These are phyloP conservation scores for Apostasia shenzhenica DNA, from an alignment of 106 monocot species.

Conservation along the genomic window DNA sequence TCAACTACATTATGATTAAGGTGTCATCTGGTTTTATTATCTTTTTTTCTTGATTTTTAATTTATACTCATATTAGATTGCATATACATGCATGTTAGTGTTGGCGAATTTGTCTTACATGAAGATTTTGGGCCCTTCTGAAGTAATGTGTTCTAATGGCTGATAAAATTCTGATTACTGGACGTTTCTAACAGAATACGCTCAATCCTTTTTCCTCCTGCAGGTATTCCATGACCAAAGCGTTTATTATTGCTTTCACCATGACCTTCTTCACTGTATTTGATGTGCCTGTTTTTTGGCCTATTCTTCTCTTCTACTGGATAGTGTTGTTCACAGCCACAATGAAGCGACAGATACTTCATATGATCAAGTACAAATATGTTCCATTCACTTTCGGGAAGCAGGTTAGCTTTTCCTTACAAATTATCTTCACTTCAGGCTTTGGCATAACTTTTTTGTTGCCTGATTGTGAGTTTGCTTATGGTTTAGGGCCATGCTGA, in stretches of 20 bases:
- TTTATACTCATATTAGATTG: no score
- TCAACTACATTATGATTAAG: no score
- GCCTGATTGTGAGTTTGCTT: not conserved
- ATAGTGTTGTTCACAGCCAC: conserved; percentile 53
- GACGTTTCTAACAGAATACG: not conserved
- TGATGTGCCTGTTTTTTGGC: conserved; percentile 90
- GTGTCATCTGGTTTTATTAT: no score
- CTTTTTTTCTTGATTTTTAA: no score
- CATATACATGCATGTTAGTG: no score
- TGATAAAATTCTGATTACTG: no score
- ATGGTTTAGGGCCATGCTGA: not conserved
- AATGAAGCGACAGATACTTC: conserved; percentile 79
- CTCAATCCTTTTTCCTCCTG: conserved; percentile 1
- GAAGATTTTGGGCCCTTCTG: no score
- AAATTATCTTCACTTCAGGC: not conserved
- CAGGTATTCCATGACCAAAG: conserved; percentile 80
- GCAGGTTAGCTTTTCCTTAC: conserved; percentile 31
- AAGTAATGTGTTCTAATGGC: no score
- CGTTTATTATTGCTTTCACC: conserved; percentile 54
- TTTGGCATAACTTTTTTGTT: not conserved
- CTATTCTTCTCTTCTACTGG: conserved; percentile 78
- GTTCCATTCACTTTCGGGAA: conserved; percentile 76
- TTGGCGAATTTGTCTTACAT: no score
- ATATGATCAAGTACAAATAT: conserved; percentile 89
- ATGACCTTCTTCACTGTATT: conserved; percentile 75